Conservation (phyloP, 2,329 filamentous ascomycete species). For the Aspergillus japonicus region DNA sequence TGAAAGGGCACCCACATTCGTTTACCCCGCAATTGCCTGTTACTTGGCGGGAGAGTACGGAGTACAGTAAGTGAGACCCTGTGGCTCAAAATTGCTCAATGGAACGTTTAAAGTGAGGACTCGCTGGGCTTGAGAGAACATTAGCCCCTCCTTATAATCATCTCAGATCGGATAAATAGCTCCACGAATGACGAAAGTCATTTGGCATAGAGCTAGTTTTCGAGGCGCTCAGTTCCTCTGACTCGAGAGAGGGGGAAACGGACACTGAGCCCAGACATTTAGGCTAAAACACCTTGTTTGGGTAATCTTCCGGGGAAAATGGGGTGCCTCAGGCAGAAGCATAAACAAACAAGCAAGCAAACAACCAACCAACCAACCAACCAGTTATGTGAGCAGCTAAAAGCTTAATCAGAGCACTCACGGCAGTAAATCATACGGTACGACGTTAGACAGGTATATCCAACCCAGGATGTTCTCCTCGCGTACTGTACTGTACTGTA, state of each 20-base stretch:
- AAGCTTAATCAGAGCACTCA: neutral
- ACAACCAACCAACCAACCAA: too few relatives aligned
- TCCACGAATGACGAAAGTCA: neutral
- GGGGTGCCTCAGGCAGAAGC: neutral
- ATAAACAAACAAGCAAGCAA: too few relatives aligned
- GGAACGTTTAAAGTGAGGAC: neutral
- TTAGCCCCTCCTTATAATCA: neutral
- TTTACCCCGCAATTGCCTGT: slow-evolving; percentile 6
- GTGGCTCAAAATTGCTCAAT: neutral
- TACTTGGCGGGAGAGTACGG: neutral
- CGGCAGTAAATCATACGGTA: neutral
- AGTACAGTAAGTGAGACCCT: neutral
- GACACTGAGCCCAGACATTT: neutral
- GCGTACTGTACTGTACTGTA: too few relatives aligned
- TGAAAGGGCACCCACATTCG: neutral
- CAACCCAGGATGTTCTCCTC: too few relatives aligned
- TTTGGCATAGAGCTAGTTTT: neutral
- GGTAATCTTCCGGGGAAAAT: slow-evolving; percentile 5
- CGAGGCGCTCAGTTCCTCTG: too few relatives aligned
- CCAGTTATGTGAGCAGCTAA: neutral
- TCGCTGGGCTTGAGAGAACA: neutral
- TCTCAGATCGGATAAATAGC: slow-evolving; percentile 1
- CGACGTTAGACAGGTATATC: neutral
- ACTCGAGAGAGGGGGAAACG: too few relatives aligned
- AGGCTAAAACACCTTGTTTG: slow-evolving; percentile 8